Base-by-base conservation (phyloP, 139 green algal species). In the Chlamydomonas incerta region DNA sequence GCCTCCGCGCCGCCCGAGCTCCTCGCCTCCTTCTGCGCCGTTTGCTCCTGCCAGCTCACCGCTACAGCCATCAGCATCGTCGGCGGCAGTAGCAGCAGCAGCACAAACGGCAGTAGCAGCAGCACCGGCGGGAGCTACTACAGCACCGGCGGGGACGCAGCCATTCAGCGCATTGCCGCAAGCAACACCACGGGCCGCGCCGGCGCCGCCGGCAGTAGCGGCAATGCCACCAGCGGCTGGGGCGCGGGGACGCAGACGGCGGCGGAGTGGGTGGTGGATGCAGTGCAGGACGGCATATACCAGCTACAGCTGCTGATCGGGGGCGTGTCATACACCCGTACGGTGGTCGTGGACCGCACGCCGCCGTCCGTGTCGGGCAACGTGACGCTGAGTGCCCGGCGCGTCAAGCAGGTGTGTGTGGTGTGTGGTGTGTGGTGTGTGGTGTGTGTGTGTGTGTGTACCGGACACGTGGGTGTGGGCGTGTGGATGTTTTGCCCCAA, bases 291-390 rank as follows among this genome's bases (percentile, higher is more conserved):
- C 18, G 76, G 63, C 13, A 73, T 17, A 13, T 69, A 74, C 62
- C 17, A 33, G 8, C 10, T 83, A n/a, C 13, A 47, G 63, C 41
- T 83, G 9, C 8, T 50, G 20, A 63, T 83, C 1, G 76, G 62
- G 0, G 76, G 76, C 41, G 17, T 74, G 41, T 3, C 6, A 17
- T 60, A 46, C 52, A 52, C 17, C 29, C 76, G 63, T 11, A 83
- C 41, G 15, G 58, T 83, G 21, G 41, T 63, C 33, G 76, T 83
- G 1, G 76, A 83, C 63, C 62, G 76, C 14, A 83, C 41, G 29
- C 62, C 76, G 76, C 76, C 76, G 13, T 21, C 2, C 5, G 76
- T 83, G 37, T 33, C 23, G 11, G 76, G 76, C 28, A 83, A 31
- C 63, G 20, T 65, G 18, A 50, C 41, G 17, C 14, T 83, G 4